Percentiles rank a stretch among this genome's conserved stretches.
These are phyloP conservation scores for Imleria badia DNA, from an alignment of 768 basidiomycete species.

Conservation along the genomic window DNA sequence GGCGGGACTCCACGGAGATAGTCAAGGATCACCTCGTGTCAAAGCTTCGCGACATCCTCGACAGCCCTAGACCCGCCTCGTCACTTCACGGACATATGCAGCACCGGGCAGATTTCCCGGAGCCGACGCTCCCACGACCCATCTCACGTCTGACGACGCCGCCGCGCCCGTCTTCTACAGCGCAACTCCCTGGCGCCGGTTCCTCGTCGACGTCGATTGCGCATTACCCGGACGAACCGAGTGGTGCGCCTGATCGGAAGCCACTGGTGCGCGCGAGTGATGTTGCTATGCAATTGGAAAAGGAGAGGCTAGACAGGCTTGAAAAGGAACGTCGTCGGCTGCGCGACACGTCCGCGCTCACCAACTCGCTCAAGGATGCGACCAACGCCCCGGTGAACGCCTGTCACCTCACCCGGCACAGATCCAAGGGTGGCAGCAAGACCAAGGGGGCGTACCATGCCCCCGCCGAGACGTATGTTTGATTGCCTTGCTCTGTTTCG, in stretches of 20 bases:
- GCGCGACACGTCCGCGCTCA: conserved; percentile 14
- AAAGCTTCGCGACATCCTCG: conserved; percentile 49
- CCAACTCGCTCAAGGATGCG: conserved; percentile 29
- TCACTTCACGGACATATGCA: conserved; percentile 40
- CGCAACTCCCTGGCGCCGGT: conserved; percentile 17
- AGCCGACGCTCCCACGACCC: conserved; percentile 24
- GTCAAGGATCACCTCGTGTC: conserved; percentile 34
- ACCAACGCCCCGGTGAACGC: conserved; percentile 25
- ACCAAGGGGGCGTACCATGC: conserved; percentile 10
- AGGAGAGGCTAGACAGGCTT: conserved; percentile 38
- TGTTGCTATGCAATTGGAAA: conserved; percentile 53
- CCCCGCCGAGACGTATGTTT: conserved; percentile 18
- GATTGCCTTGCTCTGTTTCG: neutral
- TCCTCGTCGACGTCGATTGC: conserved; percentile 18
- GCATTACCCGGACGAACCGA: conserved; percentile 14
- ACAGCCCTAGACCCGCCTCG: conserved; percentile 41
- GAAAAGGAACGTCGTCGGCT: conserved; percentile 31
- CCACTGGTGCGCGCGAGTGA: conserved; percentile 50
- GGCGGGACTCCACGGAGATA: conserved; percentile 19
- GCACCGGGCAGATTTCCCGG: conserved; percentile 28
- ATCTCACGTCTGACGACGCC: conserved; percentile 21
- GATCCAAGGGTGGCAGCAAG: conserved; percentile 15
- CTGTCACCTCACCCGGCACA: conserved; percentile 21
- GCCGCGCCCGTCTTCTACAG: conserved; percentile 23
- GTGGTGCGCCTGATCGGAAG: conserved; percentile 16